A percentile compares a stretch with the other conserved stretches of the same genome.
These are phyloP conservation scores for Quercus phellos DNA, from an alignment of 331 rosid genomes.

Conservation along the genomic window DNA sequence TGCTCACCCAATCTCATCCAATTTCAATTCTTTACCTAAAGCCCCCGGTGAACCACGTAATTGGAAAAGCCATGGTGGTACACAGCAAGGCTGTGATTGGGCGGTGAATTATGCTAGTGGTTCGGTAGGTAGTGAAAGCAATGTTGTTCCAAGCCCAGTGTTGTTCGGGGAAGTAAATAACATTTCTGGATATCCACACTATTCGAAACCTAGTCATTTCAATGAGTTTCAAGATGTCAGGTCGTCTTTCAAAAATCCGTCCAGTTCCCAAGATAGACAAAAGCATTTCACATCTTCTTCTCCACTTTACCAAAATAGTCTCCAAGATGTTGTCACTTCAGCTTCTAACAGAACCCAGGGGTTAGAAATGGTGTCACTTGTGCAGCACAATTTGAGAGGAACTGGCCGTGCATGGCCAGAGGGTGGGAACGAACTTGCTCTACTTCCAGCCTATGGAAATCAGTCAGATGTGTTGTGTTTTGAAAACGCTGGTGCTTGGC, in stretches of 20 bases:
- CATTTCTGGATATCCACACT: slow-evolving; percentile 22
- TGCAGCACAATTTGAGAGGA: slow-evolving; percentile 19
- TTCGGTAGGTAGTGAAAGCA: slow-evolving; percentile 20
- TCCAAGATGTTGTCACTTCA: slow-evolving; percentile 59
- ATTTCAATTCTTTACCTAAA: slow-evolving; percentile 22
- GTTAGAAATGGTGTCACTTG: slow-evolving; percentile 28
- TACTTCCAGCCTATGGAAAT: slow-evolving; percentile 41
- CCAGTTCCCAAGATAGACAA: slow-evolving; percentile 21
- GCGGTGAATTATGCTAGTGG: slow-evolving; percentile 34
- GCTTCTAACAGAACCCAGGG: slow-evolving; percentile 37
- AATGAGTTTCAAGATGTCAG: slow-evolving; percentile 23
- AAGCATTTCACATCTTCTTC: slow-evolving; percentile 27
- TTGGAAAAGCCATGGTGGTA: slow-evolving; percentile 35
- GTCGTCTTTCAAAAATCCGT: slow-evolving; percentile 13
- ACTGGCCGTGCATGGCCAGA: slow-evolving; percentile 32
- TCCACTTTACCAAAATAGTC: slow-evolving; percentile 36
- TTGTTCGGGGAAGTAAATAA: slow-evolving; percentile 22
- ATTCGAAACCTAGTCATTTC: slow-evolving; percentile 20
- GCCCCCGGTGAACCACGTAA: slow-evolving; percentile 23
- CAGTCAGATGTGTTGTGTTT: slow-evolving; percentile 32
- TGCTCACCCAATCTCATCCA: neutral
- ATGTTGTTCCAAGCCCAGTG: slow-evolving; percentile 11
- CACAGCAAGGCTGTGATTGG: slow-evolving; percentile 56
- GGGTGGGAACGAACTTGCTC: slow-evolving; percentile 35
- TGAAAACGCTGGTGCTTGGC: slow-evolving; percentile 34